A percentile compares a stretch with the other conserved stretches of the same genome.
Conservation (phyloP, 177 flowering plant species). For the Vitis hybrid region DNA sequence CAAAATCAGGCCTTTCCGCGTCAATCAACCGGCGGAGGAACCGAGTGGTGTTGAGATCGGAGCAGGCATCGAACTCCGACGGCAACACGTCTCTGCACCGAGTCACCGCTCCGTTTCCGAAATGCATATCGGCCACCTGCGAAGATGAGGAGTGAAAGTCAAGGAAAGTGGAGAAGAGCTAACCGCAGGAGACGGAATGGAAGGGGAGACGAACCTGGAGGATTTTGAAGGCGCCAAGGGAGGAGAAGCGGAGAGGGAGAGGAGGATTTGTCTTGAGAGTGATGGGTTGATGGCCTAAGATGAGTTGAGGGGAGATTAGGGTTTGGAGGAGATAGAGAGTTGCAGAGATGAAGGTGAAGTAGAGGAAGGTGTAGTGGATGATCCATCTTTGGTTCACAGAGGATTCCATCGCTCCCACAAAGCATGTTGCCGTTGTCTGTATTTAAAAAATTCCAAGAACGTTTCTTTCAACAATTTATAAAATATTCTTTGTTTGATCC, state of each 20-base stretch:
- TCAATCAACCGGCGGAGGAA: conserved; percentile 61
- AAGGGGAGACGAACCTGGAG: conserved; percentile 53
- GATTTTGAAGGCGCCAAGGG: conserved; percentile 86
- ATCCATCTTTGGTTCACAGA: too few species aligned
- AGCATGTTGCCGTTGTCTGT: too few species aligned
- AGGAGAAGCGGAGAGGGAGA: conserved; percentile 72
- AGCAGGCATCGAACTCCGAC: conserved; percentile 52
- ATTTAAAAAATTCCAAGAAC: too few species aligned
- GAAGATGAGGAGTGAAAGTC: neutral
- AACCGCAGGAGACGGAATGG: too few species aligned
- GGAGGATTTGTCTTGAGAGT: conserved; percentile 50
- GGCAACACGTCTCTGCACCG: conserved; percentile 72
- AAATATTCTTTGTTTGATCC: too few species aligned
- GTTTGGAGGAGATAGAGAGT: conserved; percentile 36
- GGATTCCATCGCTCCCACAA: too few species aligned
- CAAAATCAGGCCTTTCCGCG: conserved; percentile 74
- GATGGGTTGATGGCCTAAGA: conserved; percentile 25
- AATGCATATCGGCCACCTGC: conserved; percentile 90
- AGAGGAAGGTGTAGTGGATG: conserved; percentile 24
- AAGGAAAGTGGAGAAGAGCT: neutral
- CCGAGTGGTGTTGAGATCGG: conserved; percentile 80
- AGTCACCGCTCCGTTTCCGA: conserved; percentile 61
- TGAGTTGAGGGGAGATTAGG: conserved; percentile 29
- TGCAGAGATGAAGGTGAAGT: conserved; percentile 23
- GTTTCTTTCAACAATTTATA: too few species aligned